phyloP scores from a whole-genome alignment of 106 monocot species.

The Allium sativum region DNA sequence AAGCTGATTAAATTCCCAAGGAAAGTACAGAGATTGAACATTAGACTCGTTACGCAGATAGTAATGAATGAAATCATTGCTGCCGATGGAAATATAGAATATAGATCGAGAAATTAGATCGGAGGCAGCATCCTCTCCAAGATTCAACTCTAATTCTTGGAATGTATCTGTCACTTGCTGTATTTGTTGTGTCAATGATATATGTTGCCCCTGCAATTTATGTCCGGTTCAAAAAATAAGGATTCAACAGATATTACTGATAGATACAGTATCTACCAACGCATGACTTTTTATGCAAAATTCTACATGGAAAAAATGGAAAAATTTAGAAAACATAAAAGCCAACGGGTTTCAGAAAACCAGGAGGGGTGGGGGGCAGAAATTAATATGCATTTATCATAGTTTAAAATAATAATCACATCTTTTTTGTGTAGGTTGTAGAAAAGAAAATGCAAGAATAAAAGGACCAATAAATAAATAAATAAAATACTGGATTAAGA shows the following conservation, averaged over 20 bases:
- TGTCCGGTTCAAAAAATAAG: no score
- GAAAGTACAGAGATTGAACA: slow-evolving; percentile 38
- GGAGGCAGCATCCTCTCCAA: slow-evolving; percentile 40
- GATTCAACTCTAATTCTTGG: slow-evolving; percentile 31
- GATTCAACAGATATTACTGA: no score
- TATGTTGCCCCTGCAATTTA: slow-evolving; percentile 44
- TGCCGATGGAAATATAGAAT: slow-evolving; percentile 79
- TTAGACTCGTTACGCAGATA: slow-evolving; percentile 49
- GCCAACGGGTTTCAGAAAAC: no score
- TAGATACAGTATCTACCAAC: not conserved
- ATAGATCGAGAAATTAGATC: slow-evolving; percentile 51
- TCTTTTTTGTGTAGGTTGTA: no score
- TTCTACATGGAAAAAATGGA: not conserved
- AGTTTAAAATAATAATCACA: no score
- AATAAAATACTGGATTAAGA: no score
- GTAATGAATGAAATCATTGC: slow-evolving; percentile 92
- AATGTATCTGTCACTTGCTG: slow-evolving; percentile 62
- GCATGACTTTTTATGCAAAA: not conserved
- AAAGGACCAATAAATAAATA: no score
- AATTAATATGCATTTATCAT: no score
- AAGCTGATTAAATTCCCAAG: slow-evolving; percentile 69
- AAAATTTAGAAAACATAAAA: not conserved
- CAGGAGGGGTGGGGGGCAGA: no score
- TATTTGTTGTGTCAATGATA: slow-evolving; percentile 59
- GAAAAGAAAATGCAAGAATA: no score